Base-by-base conservation (phyloP, 2,329 filamentous ascomycete genomes). In the Fusarium setosum region DNA sequence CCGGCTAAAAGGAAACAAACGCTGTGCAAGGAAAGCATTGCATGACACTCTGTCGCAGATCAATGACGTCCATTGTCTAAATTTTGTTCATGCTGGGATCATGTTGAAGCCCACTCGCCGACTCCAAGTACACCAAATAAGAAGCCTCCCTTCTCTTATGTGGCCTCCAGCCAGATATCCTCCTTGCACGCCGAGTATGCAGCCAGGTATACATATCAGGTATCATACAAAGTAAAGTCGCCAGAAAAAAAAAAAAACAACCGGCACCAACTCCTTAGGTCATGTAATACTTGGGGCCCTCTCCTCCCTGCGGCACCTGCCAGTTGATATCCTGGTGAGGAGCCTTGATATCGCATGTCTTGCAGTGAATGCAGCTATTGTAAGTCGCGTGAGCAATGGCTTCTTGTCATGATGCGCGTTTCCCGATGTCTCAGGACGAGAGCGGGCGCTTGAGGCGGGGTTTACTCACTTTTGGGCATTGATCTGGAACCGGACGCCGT, bases 261-360 rank as follows among this genome's bases (percentile, higher is more conserved):
- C 32, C 41, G n/a, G 21, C 31, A 12, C 48, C 41, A 55, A 23
- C 45, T 51, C 23, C 31, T 72, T 65, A 87, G n/a, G 87, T 89
- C 87, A 90, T 88, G 78, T 89, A 90, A 75, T 91, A 91, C 77
- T 91, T 90, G 32, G 88, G 88, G 1, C 88, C 88, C 71, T 90
- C 96, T 50, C 95, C 96, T 68, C 96, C 94, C 76, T 97, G 94
- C 7, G 96, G 96, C 29, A 96, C 96, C 71, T 93, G 88, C 93
- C 93, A 97, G 79, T 97, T 97, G 80, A 99, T 98, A 76, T 98
- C 96, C 82, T 99, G 96, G 64, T 90, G 88, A 8, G 96, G 96
- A 15, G 93, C 95, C 83, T 99, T 99, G 82, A 99, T 99, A 79
- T 99, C 96, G 78, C 96, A 99, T 13, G 96, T 99, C 86, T 99